Conservation (phyloP, 2,329 filamentous ascomycete species). For the Pseudophaeomoniella oleicola region DNA sequence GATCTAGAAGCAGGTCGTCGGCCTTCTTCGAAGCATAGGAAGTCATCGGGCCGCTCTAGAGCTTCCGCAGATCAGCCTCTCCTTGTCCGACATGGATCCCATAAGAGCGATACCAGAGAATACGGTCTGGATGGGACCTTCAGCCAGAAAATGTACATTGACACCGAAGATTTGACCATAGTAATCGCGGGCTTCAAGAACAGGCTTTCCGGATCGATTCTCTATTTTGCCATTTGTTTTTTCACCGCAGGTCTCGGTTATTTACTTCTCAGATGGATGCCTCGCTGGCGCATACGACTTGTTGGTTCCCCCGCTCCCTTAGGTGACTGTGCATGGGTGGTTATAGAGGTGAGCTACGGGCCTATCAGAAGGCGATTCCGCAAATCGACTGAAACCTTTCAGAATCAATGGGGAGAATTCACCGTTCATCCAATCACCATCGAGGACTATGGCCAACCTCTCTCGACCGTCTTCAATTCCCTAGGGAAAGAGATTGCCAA, state of each 20-base stretch:
- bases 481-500: slow-evolving; percentile 40
- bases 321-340: slow-evolving; percentile 72
- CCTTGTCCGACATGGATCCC: slow-evolving; percentile 58
- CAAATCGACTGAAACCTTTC: slow-evolving; percentile 16
- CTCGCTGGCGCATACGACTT: slow-evolving; percentile 67
- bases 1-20: slow-evolving; percentile 21
- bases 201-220: slow-evolving; percentile 49
- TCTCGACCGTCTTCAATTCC: slow-evolving; percentile 43
- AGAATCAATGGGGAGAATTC: slow-evolving; percentile 95
- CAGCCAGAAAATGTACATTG: slow-evolving; percentile 85
- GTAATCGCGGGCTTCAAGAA: slow-evolving; percentile 85
- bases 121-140: slow-evolving; percentile 46
- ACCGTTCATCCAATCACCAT: slow-evolving; percentile 54
- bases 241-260: slow-evolving; percentile 65
- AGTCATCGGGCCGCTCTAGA: slow-evolving; percentile 21
- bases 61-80: slow-evolving; percentile 42
- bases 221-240: slow-evolving; percentile 58
- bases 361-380: slow-evolving; percentile 6
- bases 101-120: slow-evolving; percentile 51
- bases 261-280: slow-evolving; percentile 78
- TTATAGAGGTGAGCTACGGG: slow-evolving; percentile 53
- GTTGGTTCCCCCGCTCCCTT: slow-evolving; percentile 57
- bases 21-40: slow-evolving; percentile 19
- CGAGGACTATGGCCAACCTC: slow-evolving; percentile 43
- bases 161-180: slow-evolving; percentile 85